These are phyloP conservation scores for Syzygium jambos DNA, from an alignment of 345 rosid genomes.

Conservation along the genomic window DNA sequence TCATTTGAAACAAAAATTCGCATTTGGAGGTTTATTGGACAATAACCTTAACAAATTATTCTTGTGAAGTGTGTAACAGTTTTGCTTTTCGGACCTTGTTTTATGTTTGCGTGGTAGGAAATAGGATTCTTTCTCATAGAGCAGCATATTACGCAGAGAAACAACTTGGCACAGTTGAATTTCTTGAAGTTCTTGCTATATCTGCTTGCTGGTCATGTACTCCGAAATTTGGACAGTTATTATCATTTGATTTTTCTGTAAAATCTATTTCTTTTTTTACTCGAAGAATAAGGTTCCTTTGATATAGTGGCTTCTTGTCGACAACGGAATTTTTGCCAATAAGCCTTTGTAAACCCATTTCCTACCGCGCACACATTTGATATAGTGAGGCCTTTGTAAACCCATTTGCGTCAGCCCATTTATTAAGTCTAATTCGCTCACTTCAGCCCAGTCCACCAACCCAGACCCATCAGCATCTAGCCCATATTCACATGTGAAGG, in stretches of 20 bases:
- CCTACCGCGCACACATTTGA: no score
- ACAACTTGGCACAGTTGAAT: neutral
- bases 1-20: neutral
- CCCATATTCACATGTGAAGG: neutral
- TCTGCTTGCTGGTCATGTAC: neutral
- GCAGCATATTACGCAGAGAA: fast-evolving
- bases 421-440: neutral
- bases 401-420: neutral
- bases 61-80: fast-evolving
- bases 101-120: neutral
- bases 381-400: no score
- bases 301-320: neutral
- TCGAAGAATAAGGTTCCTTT: neutral
- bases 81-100: fast-evolving
- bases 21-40: neutral
- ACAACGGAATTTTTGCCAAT: fast-evolving
- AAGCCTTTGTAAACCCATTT: neutral
- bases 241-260: neutral
- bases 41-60: neutral
- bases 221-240: neutral
- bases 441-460: neutral
- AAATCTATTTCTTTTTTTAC: neutral
- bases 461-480: neutral
- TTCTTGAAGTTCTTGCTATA: neutral
- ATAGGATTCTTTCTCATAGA: neutral